Conservation (phyloP, 2,329 filamentous ascomycete species). For the Neofusicoccum ribis region DNA sequence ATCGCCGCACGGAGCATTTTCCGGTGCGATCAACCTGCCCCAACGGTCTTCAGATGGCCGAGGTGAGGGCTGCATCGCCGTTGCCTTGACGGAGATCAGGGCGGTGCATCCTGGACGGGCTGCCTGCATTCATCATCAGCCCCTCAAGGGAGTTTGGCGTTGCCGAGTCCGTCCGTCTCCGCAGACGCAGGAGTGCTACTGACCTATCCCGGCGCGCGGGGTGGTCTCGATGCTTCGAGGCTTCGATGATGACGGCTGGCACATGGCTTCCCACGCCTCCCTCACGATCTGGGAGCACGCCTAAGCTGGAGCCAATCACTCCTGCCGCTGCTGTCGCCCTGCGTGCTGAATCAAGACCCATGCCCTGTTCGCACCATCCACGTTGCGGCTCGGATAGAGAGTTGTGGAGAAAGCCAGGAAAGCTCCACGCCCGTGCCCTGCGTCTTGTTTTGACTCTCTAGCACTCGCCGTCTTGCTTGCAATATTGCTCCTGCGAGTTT, state of each 20-base stretch:
- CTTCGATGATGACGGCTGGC: conserved; percentile 5
- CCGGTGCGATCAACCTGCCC: neutral
- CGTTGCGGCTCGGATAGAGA: neutral
- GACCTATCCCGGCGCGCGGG: conserved; percentile 1
- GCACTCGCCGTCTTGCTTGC: neutral
- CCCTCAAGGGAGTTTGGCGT: neutral
- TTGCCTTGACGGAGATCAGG: neutral
- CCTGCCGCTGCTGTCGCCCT: neutral
- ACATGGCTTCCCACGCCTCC: neutral
- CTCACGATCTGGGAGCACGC: neutral
- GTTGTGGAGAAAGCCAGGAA: neutral
- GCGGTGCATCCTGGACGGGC: neutral
- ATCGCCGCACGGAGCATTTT: neutral
- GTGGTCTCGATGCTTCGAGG: conserved; percentile 11
- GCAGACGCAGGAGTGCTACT: neutral
- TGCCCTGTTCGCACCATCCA: neutral
- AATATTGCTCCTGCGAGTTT: neutral
- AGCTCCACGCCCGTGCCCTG: neutral
- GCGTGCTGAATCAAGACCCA: neutral
- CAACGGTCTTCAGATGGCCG: neutral
- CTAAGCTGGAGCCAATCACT: neutral
- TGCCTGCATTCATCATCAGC: neutral
- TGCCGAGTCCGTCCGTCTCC: conserved; percentile 4
- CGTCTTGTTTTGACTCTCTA: neutral
- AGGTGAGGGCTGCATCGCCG: neutral